phyloP scores from a whole-genome alignment of 1,284 basidiomycete genomes.

The Ceratobasidium theobromae region DNA sequence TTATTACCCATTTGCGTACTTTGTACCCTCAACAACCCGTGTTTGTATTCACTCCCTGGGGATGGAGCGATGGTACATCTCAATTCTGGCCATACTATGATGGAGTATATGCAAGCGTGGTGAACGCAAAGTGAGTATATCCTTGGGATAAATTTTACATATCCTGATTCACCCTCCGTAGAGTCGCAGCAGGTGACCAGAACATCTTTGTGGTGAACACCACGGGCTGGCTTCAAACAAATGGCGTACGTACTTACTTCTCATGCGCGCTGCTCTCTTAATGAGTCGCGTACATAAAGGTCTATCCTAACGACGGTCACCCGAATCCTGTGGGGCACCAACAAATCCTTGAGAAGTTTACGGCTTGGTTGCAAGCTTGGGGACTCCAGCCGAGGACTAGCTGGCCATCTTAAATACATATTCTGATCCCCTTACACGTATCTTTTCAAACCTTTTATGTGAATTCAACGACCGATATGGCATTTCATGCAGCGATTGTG shows the following conservation, averaged over 20 bases:
- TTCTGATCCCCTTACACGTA: neutral
- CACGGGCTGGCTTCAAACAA: constrained; percentile 57
- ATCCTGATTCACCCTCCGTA: constrained; percentile 11
- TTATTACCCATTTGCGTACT: constrained; percentile 50
- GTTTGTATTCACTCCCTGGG: constrained; percentile 60
- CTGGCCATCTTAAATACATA: constrained; percentile 37
- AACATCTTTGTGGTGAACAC: constrained; percentile 58
- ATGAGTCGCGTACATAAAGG: constrained; percentile 11
- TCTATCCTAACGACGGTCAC: constrained; percentile 53
- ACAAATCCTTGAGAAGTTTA: constrained; percentile 53
- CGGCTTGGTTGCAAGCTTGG: constrained; percentile 49
- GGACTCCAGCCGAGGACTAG: constrained; percentile 44
- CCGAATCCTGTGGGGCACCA: constrained; percentile 52
- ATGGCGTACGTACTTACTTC: constrained; percentile 44
- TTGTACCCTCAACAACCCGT: constrained; percentile 53
- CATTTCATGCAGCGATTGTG: no score
- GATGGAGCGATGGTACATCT: constrained; percentile 55
- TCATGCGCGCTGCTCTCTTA: neutral
- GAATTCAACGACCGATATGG: neutral
- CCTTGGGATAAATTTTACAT: neutral
- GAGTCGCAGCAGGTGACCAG: constrained; percentile 49
- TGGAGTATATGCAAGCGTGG: constrained; percentile 52
- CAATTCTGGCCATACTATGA: constrained; percentile 50
- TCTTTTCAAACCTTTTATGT: neutral
- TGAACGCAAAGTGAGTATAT: constrained; percentile 46